Evolutionary conservation across 129 eudicot species (phyloP).

Genomic region (Centrapalus pauciflorus): DNA sequence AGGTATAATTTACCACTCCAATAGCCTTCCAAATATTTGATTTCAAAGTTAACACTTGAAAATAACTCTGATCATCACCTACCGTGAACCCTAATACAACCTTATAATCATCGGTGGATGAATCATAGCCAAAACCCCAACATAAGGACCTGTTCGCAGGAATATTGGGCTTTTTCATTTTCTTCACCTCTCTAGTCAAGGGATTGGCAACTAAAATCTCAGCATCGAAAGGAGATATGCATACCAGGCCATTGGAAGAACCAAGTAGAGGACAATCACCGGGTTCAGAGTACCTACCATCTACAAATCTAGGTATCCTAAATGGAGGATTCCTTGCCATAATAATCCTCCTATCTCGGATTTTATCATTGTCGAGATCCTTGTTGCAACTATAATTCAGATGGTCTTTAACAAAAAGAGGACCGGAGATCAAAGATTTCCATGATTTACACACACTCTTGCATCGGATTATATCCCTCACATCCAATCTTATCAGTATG

Average conservation of each 20-base stretch:
- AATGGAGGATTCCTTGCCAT: neutral
- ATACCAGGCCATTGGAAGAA: slow-evolving; percentile 18
- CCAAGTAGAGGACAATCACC: slow-evolving; percentile 5
- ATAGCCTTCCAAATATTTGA: slow-evolving; percentile 12
- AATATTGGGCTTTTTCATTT: neutral
- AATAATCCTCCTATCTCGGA: neutral
- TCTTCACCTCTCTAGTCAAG: slow-evolving; percentile 16
- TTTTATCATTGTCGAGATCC: neutral
- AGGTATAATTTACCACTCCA: neutral
- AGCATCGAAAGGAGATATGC: neutral
- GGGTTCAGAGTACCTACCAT: too few relatives aligned
- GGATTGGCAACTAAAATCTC: slow-evolving; percentile 13
- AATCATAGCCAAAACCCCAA: slow-evolving; percentile 24
- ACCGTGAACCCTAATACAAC: neutral
- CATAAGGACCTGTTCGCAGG: neutral
- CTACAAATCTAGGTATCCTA: neutral
- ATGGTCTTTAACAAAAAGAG: neutral
- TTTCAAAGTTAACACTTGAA: slow-evolving; percentile 19
- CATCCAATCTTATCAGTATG: slow-evolving; percentile 19
- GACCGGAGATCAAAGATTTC: slow-evolving; percentile 9
- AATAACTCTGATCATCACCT: neutral
- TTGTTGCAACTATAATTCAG: neutral
- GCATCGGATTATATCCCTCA: slow-evolving; percentile 24
- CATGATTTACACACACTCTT: slow-evolving; percentile 14
- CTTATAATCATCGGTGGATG: slow-evolving; percentile 23